Conservation (phyloP, 805 yeast species). For the Middelhovenomyces tepae region DNA sequence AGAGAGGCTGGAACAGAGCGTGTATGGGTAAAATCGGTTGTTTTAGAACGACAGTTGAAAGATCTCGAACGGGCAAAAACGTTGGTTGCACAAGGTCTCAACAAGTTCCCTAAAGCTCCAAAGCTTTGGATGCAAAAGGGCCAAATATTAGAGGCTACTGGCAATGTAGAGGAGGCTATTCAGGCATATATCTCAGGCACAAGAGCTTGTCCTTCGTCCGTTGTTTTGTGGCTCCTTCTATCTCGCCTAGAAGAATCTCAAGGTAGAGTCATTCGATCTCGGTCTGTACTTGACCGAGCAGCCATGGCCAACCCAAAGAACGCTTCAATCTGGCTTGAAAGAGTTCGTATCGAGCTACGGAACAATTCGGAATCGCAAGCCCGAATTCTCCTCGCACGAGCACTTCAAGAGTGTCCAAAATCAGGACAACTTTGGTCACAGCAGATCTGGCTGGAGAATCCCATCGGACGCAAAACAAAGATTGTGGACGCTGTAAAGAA, state of each 20-base stretch:
- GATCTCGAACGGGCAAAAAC: constrained; percentile 31
- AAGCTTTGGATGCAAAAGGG: constrained; percentile 57
- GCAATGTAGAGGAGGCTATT: constrained; percentile 34
- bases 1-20: constrained; percentile 35
- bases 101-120: constrained; percentile 38
- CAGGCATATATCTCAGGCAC: constrained; percentile 43
- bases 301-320: constrained; percentile 40
- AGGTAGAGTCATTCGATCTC: constrained; percentile 45
- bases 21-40: constrained; percentile 55
- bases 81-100: constrained; percentile 40
- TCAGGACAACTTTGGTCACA: constrained; percentile 62
- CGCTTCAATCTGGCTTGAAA: constrained; percentile 50
- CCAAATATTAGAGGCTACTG: constrained; percentile 37
- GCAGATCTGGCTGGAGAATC: constrained; percentile 37
- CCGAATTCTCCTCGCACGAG: constrained; percentile 45
- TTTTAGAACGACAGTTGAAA: constrained; percentile 37
- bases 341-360: constrained; percentile 48
- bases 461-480: constrained; percentile 44
- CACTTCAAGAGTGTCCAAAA: constrained; percentile 47
- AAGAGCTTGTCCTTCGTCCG: constrained; percentile 35
- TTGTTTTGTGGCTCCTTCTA: constrained; percentile 46
- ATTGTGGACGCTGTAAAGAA: constrained; percentile 62
- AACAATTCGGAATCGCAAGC: constrained; percentile 45
- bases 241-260: constrained; percentile 40
- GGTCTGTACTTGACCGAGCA: constrained; percentile 66